Base-by-base conservation (phyloP, 805 yeast species). In the Cyberlindnera sargentensis region DNA sequence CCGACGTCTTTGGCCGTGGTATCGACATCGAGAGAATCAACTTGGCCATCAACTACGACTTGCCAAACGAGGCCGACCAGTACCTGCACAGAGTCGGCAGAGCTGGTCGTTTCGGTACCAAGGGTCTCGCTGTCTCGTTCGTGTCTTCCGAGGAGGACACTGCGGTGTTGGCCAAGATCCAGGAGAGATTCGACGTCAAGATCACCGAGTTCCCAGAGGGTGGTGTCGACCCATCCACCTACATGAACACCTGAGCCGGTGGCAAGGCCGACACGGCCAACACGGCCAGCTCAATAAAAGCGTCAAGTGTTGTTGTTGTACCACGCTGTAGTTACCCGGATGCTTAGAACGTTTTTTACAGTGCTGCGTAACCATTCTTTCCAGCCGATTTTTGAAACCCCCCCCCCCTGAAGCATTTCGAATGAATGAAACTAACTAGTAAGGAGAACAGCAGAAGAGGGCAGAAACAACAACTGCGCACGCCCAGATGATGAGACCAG, bases 21-120 rank as follows among this genome's bases (percentile, higher is more conserved):
- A 93, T 91, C 61, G 99, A 91, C 78, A 91, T 91, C 56, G 99
- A 91, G 77, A 88, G 99, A 73, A 91, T 91, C 71, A 91, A 91
- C 72, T 72, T 91, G 66, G 99, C 99, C 49, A 89, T 91, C 75
- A 93, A 91, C 76, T 91, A 91, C 70, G 99, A 91, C 70, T 73
- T 91, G 74, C 96, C 99, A 57, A 74, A 69, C 53, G 97, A 90
- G 72, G 96, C 98, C 52, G 98, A 91, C 69, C 97, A 93, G 70
- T 91, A 93, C 71, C 79, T 91, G 65, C 99, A 91, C 75, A 88
- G 99, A 75, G 99, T 91, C 51, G 99, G 99, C 64, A 89, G 99
- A 80, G 99, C 99, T 56, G 99, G 99, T 72, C 90, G 99, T 78
- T 91, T 91, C 61, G 99, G 99, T 75, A 91, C 99, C 64, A 91